A percentile compares a stretch with the other conserved stretches of the same genome.
phyloP scores from a whole-genome alignment of 305 asterid genomes.

The Rubia tinctorum region DNA sequence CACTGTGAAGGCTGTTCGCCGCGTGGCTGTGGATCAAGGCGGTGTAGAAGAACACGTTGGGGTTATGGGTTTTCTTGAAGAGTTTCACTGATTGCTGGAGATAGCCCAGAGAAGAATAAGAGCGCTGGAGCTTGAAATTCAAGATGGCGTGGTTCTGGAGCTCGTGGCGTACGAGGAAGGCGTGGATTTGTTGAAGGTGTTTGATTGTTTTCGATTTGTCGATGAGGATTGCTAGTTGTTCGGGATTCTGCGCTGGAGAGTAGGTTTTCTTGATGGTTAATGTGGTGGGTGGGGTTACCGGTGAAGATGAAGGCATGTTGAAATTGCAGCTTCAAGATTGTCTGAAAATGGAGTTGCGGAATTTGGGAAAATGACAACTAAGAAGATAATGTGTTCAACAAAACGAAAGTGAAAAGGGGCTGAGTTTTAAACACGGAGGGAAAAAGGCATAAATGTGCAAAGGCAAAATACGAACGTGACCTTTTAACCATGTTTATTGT shows the following conservation, averaged over 20 bases:
- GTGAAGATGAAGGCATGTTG: conserved; percentile 25
- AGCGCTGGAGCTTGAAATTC: conserved; percentile 32
- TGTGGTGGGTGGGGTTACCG: conserved; percentile 2
- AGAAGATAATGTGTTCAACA: too few relatives aligned
- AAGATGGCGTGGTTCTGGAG: conserved; percentile 25
- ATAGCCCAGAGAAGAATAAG: conserved; percentile 28
- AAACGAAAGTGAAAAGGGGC: too few relatives aligned
- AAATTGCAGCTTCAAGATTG: not conserved
- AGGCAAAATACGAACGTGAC: too few relatives aligned
- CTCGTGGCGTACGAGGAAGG: conserved; percentile 24
- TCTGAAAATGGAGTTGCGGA: not conserved
- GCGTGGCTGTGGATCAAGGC: conserved; percentile 32
- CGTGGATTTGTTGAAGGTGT: conserved; percentile 28
- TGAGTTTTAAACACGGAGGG: too few relatives aligned
- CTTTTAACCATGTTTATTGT: too few relatives aligned
- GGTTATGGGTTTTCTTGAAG: conserved; percentile 22
- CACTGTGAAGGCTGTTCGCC: conserved; percentile 21
- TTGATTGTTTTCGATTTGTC: conserved; percentile 25
- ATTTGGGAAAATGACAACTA: too few relatives aligned
- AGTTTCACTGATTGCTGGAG: conserved; percentile 24
- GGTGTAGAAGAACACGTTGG: conserved; percentile 33
- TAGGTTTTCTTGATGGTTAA: conserved; percentile 13
- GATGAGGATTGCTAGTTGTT: conserved; percentile 25
- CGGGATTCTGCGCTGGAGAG: conserved; percentile 10
- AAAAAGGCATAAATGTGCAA: too few relatives aligned